phyloP scores from a whole-genome alignment of 2,329 filamentous ascomycete genomes.

The Beauveria scarabaeidicola region DNA sequence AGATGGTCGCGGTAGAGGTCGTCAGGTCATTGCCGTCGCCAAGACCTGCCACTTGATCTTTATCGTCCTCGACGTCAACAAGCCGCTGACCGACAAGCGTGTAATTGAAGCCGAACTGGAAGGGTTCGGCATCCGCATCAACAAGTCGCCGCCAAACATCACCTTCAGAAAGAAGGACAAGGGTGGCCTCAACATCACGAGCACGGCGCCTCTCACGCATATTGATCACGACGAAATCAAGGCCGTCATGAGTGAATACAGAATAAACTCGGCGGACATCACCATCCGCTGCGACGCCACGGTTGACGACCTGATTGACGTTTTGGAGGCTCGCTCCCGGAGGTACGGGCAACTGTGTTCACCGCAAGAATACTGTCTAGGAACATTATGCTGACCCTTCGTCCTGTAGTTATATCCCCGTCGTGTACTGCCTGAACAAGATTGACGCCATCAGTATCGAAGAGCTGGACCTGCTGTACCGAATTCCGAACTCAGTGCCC shows the following conservation, averaged over 20 bases:
- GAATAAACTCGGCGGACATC: conserved; percentile 93
- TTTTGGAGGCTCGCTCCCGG: conserved; percentile 87
- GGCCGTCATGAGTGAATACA: conserved; percentile 95
- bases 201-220: conserved; percentile 81
- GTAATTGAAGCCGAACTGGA: conserved; percentile 93
- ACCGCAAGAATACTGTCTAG: conserved; percentile 5
- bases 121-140: conserved; percentile 95
- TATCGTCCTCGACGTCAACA: conserved; percentile 97
- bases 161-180: conserved; percentile 99
- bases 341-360: conserved; percentile 21
- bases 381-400: not conserved
- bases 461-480: conserved; percentile 90
- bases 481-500: conserved; percentile 92
- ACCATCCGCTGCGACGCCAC: conserved; percentile 97
- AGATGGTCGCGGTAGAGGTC: conserved; percentile 92
- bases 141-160: conserved; percentile 95
- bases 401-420: conserved; percentile 76
- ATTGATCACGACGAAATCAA: conserved; percentile 96
- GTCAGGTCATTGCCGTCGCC: conserved; percentile 96
- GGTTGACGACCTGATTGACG: conserved; percentile 91
- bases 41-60: conserved; percentile 99
- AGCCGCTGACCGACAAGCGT: conserved; percentile 92
- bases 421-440: conserved; percentile 98
- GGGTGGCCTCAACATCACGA: conserved; percentile 92
- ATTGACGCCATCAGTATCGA: conserved; percentile 98